These are phyloP conservation scores for Angophora floribunda DNA, from an alignment of 345 rosid genomes.

Conservation along the genomic window DNA sequence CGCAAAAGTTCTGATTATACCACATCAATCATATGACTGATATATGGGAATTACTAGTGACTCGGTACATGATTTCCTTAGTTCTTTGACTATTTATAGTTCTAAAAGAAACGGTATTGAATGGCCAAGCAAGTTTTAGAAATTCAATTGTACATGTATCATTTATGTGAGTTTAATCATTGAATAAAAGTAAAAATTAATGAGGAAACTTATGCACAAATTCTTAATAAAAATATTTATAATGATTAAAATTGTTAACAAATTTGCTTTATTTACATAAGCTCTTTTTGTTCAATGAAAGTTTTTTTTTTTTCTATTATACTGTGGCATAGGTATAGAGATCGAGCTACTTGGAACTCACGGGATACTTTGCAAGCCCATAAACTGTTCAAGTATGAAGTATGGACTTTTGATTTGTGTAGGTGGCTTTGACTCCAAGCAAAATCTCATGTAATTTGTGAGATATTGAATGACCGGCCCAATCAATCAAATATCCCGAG, in stretches of 20 bases:
- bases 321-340: not conserved
- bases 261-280: not conserved
- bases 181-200: not conserved
- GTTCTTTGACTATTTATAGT: not conserved
- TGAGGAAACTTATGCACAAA: not conserved
- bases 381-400: too few species aligned
- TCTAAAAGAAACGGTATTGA: not conserved
- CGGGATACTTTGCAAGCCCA: not conserved
- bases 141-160: not conserved
- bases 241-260: not conserved
- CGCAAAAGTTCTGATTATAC: fast-evolving
- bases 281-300: not conserved
- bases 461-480: not conserved
- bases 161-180: not conserved
- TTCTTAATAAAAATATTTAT: not conserved
- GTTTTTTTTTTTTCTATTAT: not conserved
- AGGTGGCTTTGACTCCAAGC: too few species aligned
- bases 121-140: not conserved
- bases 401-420: not conserved
- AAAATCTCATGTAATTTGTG: not conserved
- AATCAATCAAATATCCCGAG: not conserved
- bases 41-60: not conserved
- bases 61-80: not conserved
- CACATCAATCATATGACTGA: not conserved
- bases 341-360: not conserved